These are phyloP conservation scores for Steccherinum ochraceum DNA, from an alignment of 768 basidiomycete species.

Conservation along the genomic window DNA sequence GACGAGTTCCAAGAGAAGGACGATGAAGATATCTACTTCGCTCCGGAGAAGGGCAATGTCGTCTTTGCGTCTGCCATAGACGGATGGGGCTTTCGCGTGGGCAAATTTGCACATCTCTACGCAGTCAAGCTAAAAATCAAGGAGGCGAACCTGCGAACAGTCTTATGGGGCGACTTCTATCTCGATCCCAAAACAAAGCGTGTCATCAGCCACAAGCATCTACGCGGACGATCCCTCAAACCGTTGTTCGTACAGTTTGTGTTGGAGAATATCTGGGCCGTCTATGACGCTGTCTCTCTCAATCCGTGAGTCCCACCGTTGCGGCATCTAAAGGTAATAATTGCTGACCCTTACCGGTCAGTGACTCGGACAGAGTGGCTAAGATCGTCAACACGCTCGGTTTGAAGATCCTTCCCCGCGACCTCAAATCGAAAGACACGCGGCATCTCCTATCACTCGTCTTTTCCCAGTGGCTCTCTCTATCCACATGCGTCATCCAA, in stretches of 20 bases:
- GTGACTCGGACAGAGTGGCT: slow-evolving; percentile 81
- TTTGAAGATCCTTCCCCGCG: slow-evolving; percentile 80
- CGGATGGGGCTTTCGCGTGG: slow-evolving; percentile 95
- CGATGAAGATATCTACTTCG: slow-evolving; percentile 96
- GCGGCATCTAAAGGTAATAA: background rate
- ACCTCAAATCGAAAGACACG: slow-evolving; percentile 87
- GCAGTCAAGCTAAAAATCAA: slow-evolving; percentile 86
- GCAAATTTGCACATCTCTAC: slow-evolving; percentile 91
- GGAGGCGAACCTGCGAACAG: slow-evolving; percentile 76
- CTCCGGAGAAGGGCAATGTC: slow-evolving; percentile 92
- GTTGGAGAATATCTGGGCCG: slow-evolving; percentile 94
- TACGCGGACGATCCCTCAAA: slow-evolving; percentile 82
- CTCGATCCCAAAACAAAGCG: slow-evolving; percentile 94
- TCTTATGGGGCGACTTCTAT: slow-evolving; percentile 97
- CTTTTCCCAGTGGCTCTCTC: slow-evolving; percentile 93
- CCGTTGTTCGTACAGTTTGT: slow-evolving; percentile 97
- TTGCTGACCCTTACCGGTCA: slow-evolving; percentile 26
- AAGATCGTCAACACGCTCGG: slow-evolving; percentile 84
- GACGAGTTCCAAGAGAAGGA: slow-evolving; percentile 90
- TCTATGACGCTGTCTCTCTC: slow-evolving; percentile 84
- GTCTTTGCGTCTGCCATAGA: slow-evolving; percentile 94
- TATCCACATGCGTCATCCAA: slow-evolving; percentile 91
- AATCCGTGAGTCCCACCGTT: slow-evolving; percentile 75
- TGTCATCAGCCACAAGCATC: slow-evolving; percentile 86
- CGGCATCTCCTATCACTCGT: slow-evolving; percentile 79